Conservation (phyloP, 257 asterid genomes). For the Capsicum pubescens region DNA sequence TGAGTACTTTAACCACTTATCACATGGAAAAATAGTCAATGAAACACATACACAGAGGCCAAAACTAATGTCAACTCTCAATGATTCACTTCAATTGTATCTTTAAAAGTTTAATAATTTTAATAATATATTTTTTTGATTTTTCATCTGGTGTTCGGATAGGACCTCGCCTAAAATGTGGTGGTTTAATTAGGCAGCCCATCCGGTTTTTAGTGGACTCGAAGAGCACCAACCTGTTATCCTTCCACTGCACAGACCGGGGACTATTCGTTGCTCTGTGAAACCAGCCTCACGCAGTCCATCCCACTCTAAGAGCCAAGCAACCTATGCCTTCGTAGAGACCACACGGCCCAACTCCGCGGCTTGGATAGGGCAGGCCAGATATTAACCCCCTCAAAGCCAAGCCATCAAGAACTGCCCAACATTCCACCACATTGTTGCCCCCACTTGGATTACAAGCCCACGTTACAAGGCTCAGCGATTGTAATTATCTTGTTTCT, state of each 20-base stretch:
- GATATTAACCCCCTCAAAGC: neutral
- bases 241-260: neutral
- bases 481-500: neutral
- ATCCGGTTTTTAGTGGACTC: neutral
- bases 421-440: neutral
- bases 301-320: neutral
- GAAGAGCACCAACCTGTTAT: neutral
- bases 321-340: neutral
- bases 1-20: no score
- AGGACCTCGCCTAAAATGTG: no score
- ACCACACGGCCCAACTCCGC: neutral
- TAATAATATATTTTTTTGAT: no score
- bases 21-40: no score
- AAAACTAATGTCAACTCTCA: no score
- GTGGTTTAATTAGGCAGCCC: neutral
- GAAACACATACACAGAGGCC: no score
- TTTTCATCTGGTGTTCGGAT: no score
- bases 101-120: no score
- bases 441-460: neutral
- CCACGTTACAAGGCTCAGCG: neutral
- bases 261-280: no score
- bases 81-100: no score
- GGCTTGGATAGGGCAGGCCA: neutral
- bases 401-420: neutral
- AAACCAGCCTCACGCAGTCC: neutral